These are phyloP conservation scores for Fragilariopsis cylindrus DNA, from an alignment of 108 stramenopile genomes.

Conservation along the genomic window DNA sequence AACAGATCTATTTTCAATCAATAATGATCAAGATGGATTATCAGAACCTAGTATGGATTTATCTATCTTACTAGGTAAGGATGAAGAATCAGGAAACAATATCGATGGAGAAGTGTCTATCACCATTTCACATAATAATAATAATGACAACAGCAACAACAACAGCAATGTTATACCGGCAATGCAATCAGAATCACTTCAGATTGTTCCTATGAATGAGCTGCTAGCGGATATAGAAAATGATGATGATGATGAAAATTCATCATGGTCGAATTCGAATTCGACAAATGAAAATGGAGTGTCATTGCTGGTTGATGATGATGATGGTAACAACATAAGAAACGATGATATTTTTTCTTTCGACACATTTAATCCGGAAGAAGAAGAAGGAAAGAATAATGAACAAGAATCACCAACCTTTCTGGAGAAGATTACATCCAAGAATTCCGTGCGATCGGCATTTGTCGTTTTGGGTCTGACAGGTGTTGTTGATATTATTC, in stretches of 20 bases:
- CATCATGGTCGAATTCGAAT: not conserved
- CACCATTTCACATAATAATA: not conserved
- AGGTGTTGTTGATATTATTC: not conserved
- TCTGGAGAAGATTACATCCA: not conserved
- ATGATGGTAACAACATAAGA: too few relatives aligned
- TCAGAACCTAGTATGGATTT: slow-evolving; percentile 30
- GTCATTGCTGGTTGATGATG: too few relatives aligned
- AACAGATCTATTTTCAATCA: too few relatives aligned
- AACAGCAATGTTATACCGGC: not conserved
- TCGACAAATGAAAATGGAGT: too few relatives aligned
- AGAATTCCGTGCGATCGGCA: not conserved
- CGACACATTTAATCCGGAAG: not conserved
- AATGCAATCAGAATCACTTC: not conserved
- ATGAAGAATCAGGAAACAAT: not conserved
- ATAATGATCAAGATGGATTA: not conserved
- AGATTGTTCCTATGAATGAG: not conserved
- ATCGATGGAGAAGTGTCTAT: not conserved
- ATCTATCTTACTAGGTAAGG: not conserved
- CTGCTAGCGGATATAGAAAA: not conserved
- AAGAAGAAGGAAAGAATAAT: not conserved
- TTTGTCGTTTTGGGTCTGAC: not conserved
- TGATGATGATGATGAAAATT: not conserved
- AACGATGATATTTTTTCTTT: too few relatives aligned
- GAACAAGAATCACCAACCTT: not conserved
- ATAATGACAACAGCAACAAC: not conserved